Base-by-base conservation (phyloP, 306 rosid genomes). In the Pyrus communis region DNA sequence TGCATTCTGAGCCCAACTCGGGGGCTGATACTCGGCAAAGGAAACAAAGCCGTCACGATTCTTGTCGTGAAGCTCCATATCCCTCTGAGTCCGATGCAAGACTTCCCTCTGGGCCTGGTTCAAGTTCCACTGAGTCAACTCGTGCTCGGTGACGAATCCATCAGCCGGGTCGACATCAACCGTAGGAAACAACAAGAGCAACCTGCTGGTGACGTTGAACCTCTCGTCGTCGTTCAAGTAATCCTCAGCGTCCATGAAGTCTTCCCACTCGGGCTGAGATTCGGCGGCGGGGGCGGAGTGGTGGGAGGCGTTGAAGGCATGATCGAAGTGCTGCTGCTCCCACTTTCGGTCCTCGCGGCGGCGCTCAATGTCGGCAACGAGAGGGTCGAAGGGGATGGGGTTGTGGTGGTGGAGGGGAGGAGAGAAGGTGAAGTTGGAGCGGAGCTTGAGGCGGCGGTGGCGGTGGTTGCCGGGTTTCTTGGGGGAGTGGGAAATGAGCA, bases 181-280 rank as follows among this genome's bases (percentile, higher is more conserved):
- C 86, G 86, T 94, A 13, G 98, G 98, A 58, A 94, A 94, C 38
- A 94, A 82, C 76, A 89, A 72, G 19, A 84, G 61, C 80, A 94
- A 54, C 45, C 98, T 71, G 22, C 33, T 59, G 22, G 96, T 92
- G 33, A 94, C 92, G 70, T 92, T 94, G 89, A 94, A 94, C 93
- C 80, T 89, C 15, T 90, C 95, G 64, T 89, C 93, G 43, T 94
- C 93, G 22, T 94, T 94, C 63, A 94, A 67, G 66, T 90, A 94
- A 70, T 94, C 96, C 84, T 94, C 96, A 15, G 96, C 95, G 67
- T 94, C 83, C 90, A 89, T 86, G 85, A 84, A 92, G 70, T 92
- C 93, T 70, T 92, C 96, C 98, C 96, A 94, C 84, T 90, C 97
- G 27, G 97, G 93, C 73, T 92, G 97, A 0, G 95, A 84, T 84